phyloP scores from a whole-genome alignment of 331 rosid species.

The Malus hybrid region DNA sequence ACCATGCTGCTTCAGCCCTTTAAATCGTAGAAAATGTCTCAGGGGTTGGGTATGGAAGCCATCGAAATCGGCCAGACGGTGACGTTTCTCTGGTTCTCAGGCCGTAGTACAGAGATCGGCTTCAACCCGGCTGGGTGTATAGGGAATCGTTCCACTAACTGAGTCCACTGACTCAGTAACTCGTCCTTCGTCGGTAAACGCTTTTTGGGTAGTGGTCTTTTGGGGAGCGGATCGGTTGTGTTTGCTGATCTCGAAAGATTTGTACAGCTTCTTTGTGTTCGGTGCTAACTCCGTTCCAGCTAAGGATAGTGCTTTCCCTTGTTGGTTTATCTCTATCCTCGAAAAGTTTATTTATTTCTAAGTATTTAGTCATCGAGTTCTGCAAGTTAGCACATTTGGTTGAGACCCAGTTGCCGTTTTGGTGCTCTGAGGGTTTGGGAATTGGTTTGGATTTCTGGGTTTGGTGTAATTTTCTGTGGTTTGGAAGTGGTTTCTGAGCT shows the following conservation, averaged over 20 bases:
- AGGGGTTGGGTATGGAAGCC: conserved; percentile 16
- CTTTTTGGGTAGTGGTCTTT: neutral
- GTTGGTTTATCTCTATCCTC: conserved; percentile 11
- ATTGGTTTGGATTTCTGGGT: conserved; percentile 8
- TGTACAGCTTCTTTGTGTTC: conserved; percentile 37
- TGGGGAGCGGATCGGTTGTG: conserved; percentile 15
- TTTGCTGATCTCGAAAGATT: conserved; percentile 60
- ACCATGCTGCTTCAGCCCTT: conserved; percentile 16
- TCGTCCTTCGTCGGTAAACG: neutral
- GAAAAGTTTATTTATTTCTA: neutral
- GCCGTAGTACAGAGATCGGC: conserved; percentile 16
- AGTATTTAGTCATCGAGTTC: conserved; percentile 8
- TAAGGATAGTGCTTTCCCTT: conserved; percentile 19
- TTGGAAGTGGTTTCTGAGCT: conserved; percentile 9
- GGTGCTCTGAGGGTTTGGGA: conserved; percentile 10
- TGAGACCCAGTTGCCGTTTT: conserved; percentile 5
- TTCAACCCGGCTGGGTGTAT: neutral
- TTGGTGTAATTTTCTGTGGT: conserved; percentile 10
- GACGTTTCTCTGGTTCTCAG: conserved; percentile 27
- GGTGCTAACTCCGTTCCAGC: conserved; percentile 34
- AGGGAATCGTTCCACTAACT: conserved; percentile 7
- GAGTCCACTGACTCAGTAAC: conserved; percentile 17
- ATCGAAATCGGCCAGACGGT: conserved; percentile 43
- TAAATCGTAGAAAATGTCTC: conserved; percentile 20
- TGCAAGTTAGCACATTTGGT: conserved; percentile 9